Evolutionary conservation across 306 rosid genomes (phyloP).

Genomic region (Dicorynia guianensis): DNA sequence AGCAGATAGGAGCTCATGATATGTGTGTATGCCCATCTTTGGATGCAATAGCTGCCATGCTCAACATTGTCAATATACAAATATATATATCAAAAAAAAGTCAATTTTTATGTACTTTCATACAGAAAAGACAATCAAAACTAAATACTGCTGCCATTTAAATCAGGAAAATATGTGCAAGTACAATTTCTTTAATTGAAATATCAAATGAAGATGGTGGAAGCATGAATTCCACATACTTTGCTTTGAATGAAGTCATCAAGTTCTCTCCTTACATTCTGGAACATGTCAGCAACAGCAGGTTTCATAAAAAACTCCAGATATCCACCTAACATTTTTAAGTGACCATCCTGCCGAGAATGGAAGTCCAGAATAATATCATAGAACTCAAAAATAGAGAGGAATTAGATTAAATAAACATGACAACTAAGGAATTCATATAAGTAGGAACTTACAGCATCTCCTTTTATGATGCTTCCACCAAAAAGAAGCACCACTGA

Average conservation of each 20-base stretch:
- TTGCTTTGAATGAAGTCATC: slow-evolving; percentile 81
- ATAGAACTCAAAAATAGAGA: slow-evolving; percentile 22
- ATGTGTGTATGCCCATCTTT: slow-evolving; percentile 63
- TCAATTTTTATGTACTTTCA: background rate
- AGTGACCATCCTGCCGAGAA: slow-evolving; percentile 76
- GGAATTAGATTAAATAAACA: slow-evolving; percentile 10
- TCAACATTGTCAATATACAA: slow-evolving; percentile 13
- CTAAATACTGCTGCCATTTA: slow-evolving; percentile 34
- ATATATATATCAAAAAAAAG: background rate
- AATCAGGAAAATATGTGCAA: background rate
- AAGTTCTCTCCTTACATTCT: slow-evolving; percentile 70
- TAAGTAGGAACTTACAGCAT: slow-evolving; percentile 56
- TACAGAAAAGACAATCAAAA: slow-evolving; percentile 21
- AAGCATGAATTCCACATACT: slow-evolving; percentile 60
- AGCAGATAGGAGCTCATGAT: slow-evolving; percentile 80
- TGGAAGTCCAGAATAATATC: slow-evolving; percentile 20
- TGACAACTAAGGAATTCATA: slow-evolving; percentile 2
- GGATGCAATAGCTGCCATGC: slow-evolving; percentile 76
- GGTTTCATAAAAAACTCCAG: slow-evolving; percentile 92
- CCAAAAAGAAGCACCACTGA: slow-evolving; percentile 89
- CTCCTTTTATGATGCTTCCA: slow-evolving; percentile 80
- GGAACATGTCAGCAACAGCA: slow-evolving; percentile 73
- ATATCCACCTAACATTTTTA: slow-evolving; percentile 96
- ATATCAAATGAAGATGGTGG: slow-evolving; percentile 32
- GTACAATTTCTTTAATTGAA: slow-evolving; percentile 9